phyloP scores from a whole-genome alignment of 202 grass and related monocot genomes.

The Zizania palustris region DNA sequence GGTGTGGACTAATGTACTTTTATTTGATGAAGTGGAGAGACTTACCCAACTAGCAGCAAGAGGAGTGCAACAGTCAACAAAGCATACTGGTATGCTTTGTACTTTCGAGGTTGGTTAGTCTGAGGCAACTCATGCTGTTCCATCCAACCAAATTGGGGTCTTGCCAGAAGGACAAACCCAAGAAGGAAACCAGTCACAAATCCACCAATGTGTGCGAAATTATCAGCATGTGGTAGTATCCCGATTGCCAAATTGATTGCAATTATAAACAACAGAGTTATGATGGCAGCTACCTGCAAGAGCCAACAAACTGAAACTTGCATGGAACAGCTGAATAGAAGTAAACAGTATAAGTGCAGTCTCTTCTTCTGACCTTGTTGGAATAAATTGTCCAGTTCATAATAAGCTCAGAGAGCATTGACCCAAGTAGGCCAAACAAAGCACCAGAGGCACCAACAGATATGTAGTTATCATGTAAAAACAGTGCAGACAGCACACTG shows the following conservation, averaged over 20 bases:
- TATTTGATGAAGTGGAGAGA: neutral
- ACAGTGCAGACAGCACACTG: slow-evolving; percentile 72
- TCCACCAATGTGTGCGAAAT: slow-evolving; percentile 79
- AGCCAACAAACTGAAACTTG: slow-evolving; percentile 31
- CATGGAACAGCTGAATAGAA: neutral
- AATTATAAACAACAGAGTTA: slow-evolving; percentile 71
- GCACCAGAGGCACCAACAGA: slow-evolving; percentile 94
- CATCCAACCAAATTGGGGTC: slow-evolving; percentile 95
- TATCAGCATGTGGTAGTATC: slow-evolving; percentile 81
- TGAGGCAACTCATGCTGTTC: slow-evolving; percentile 67
- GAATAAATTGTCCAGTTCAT: slow-evolving; percentile 97
- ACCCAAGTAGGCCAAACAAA: slow-evolving; percentile 90
- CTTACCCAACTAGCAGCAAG: slow-evolving; percentile 76
- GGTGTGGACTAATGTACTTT: neutral
- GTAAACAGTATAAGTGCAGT: neutral
- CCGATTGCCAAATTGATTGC: slow-evolving; percentile 88
- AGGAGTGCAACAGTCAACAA: slow-evolving; percentile 68
- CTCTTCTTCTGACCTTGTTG: slow-evolving; percentile 63
- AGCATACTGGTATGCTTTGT: slow-evolving; percentile 79
- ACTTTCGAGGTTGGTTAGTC: slow-evolving; percentile 80
- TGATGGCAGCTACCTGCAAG: slow-evolving; percentile 71
- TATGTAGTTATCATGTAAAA: slow-evolving; percentile 57
- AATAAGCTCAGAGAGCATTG: slow-evolving; percentile 94
- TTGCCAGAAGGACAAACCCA: slow-evolving; percentile 74
- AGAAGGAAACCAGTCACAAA: slow-evolving; percentile 80